Conservation (phyloP, 768 basidiomycete genomes). For the Suillus bovinus region DNA sequence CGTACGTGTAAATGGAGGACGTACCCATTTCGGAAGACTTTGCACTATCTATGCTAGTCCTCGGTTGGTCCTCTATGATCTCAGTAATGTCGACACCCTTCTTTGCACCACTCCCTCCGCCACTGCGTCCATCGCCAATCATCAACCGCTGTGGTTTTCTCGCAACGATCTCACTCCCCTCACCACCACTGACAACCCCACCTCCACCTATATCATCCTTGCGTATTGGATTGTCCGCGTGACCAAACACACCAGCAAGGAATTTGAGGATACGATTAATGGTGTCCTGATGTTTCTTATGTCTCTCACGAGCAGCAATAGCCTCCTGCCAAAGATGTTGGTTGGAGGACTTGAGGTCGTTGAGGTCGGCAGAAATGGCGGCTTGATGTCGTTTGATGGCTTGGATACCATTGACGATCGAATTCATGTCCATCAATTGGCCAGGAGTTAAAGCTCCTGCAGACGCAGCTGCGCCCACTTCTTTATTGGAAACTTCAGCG, state of each 20-base stretch:
- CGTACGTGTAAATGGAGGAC: slow-evolving; percentile 8
- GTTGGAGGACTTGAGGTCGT: slow-evolving; percentile 85
- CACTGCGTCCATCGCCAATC: slow-evolving; percentile 57
- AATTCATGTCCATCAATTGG: slow-evolving; percentile 72
- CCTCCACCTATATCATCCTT: slow-evolving; percentile 33
- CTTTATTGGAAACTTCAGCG: slow-evolving; percentile 15
- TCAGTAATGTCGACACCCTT: slow-evolving; percentile 38
- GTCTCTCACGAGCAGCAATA: slow-evolving; percentile 68
- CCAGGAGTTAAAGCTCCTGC: slow-evolving; percentile 37
- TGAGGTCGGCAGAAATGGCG: slow-evolving; percentile 86
- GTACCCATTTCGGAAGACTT: slow-evolving; percentile 18
- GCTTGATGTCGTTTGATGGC: slow-evolving; percentile 92
- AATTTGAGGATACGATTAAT: slow-evolving; percentile 96
- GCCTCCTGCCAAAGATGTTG: slow-evolving; percentile 94
- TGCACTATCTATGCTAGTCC: slow-evolving; percentile 29
- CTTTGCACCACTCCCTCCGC: slow-evolving; percentile 15
- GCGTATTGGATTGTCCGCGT: slow-evolving; percentile 40
- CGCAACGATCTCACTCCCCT: slow-evolving; percentile 32
- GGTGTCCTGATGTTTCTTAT: slow-evolving; percentile 94
- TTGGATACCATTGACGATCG: slow-evolving; percentile 78
- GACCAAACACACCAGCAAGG: slow-evolving; percentile 88
- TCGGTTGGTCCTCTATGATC: slow-evolving; percentile 42
- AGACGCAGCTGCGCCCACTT: slow-evolving; percentile 15
- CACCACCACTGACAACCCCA: slow-evolving; percentile 33
- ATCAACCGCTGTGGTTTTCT: slow-evolving; percentile 58